Evolutionary conservation across 768 basidiomycete species (phyloP), one percentile per base, ranked within the genome.

Genomic region (Kwoniella sp.): DNA sequence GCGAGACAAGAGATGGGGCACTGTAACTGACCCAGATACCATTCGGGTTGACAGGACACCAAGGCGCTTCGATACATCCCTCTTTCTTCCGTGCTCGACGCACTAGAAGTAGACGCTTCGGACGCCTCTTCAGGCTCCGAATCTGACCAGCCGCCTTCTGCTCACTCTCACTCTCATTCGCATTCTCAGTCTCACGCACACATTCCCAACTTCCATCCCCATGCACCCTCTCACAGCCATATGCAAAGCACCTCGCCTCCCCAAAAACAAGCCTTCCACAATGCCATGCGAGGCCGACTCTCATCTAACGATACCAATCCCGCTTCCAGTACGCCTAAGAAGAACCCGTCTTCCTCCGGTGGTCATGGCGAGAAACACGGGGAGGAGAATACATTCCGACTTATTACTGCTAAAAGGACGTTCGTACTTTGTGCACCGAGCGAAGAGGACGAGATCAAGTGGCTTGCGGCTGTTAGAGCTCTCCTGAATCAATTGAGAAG

Each of bases 391-490:
- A 91, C 90, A 55, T 98, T 99, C 87, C 93, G 96, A 82, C 89
- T 98, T 59, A 88, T 98, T 69, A 96, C 93, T 37, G 93, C 95
- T 58, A 93, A 95, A 80, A 86, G 92, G 64, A 89, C 90, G 19
- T 82, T 92, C 63, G 80, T 95, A 57, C 83, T 98, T 25, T 96
- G 93, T 72, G 96, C 96, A 7, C 95, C 96, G 17, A 88, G 85
- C 62, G 96, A 99, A 79, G 96, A 97, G 72, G 95, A 98, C 71
- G 96, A 98, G 82, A 94, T 98, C 79, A 91, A 90, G 80, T 99
- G 96, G 96, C 83, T 99, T 51, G 92, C 93, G 55, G 92, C 95
- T 10, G 86, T 98, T 40, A 88, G 92, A 55, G 92, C 92, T 64
- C 84, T 99, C 76, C 89, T 98, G 67, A 76, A 75, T 53, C 65